Base-by-base conservation (phyloP, 2,329 filamentous ascomycete species). In the Ascocoryne sarcoides region DNA sequence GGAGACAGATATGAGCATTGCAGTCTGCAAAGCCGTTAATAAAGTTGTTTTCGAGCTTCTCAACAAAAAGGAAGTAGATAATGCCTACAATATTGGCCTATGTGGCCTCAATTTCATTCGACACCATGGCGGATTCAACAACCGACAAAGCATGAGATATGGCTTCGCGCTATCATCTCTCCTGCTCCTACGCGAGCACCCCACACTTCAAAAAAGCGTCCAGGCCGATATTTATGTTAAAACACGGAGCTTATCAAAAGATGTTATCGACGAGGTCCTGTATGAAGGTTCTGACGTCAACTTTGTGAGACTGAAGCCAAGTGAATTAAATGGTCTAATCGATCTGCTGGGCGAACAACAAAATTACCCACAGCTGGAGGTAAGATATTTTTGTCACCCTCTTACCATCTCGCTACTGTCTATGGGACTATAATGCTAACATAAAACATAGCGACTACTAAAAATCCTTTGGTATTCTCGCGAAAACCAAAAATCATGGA, bases 151-250 rank as follows among this genome's bases (percentile, higher is more conserved):
- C 37, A 62, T 69, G 34, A 58, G 58, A 14, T 61, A 63, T 39
- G 67, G 67, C n/a, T 70, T 69, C 57, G 63, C 63, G 48, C 58
- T 71, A 5, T 67, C 68, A 12, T 62, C 64, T 35, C 54, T 63
- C 20, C 56, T 71, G 36, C 66, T 66, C 2, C 65, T 65, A 20
- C 63, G 66, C 34, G 62, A 62, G 16, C 52, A 60, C 39, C n/a
- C n/a, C n/a, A 61, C 55, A 20, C 44, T 55, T 4, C 62, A 65
- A 31, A 44, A 56, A 2, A 17, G 14, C 5, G 35, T 37, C 19
- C 20, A 37, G 5, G 9, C 35, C 12, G 52, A 59, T 7, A 44
- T 64, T 3, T 57, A 51, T 37, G 57, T 58, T 26, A 53, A 59
- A 36, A 60, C 66, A 47, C 48, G 64, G 14, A 48, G 53, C 16